Conservation (phyloP, 306 rosid species). For the Medicago arabica region DNA sequence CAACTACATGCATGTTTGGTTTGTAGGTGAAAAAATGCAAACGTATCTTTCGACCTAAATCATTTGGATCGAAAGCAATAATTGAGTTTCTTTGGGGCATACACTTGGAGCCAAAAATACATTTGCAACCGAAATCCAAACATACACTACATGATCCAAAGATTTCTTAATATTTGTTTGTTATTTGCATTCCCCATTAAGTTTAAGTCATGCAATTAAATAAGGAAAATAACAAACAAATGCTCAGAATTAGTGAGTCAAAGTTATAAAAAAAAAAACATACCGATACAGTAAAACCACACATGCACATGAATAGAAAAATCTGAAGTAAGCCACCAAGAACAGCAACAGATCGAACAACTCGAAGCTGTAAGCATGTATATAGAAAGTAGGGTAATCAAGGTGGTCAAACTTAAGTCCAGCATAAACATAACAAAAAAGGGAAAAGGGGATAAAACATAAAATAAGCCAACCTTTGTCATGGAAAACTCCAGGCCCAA, state of each 20-base stretch:
- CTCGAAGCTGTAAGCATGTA: constrained; percentile 73
- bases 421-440: constrained; percentile 17
- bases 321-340: constrained; percentile 95
- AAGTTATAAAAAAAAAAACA: constrained; percentile 41
- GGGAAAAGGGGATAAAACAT: constrained; percentile 29
- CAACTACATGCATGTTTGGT: not conserved
- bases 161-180: constrained; percentile 10
- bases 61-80: not conserved
- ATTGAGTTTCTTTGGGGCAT: not conserved
- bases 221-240: constrained; percentile 38
- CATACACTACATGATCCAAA: constrained; percentile 30
- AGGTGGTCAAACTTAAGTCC: constrained; percentile 22
- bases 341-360: constrained; percentile 91
- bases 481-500: constrained; percentile 91
- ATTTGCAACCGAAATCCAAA: not conserved
- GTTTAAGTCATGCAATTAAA: constrained; percentile 13
- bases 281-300: constrained; percentile 87
- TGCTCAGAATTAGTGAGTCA: constrained; percentile 18
- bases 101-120: not conserved
- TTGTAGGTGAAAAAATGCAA: not conserved
- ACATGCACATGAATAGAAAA: constrained; percentile 90
- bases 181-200: constrained; percentile 23
- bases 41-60: not conserved
- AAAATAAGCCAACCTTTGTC: constrained; percentile 65
- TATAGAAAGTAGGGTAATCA: constrained; percentile 17